A percentile compares a stretch with the other conserved stretches of the same genome.
Conservation (phyloP, 2,329 filamentous ascomycete species). For the Ophiocordyceps australis region DNA sequence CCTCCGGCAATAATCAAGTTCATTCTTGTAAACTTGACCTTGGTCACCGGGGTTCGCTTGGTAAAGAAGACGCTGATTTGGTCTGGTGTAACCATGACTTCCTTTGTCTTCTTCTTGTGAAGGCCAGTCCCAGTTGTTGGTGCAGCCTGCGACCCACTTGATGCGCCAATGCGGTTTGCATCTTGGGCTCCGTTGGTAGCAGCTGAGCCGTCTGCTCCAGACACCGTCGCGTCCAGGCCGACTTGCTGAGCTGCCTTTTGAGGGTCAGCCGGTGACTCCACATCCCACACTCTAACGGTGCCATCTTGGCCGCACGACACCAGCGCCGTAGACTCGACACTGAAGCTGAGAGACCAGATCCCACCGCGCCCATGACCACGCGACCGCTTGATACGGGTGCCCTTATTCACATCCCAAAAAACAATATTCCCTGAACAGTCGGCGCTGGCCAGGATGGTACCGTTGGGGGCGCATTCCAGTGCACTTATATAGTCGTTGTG, state of each 20-base stretch:
- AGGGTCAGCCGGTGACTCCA: slow-evolving; percentile 51
- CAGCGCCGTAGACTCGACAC: slow-evolving; percentile 77
- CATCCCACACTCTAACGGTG: slow-evolving; percentile 89
- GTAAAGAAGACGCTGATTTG: slow-evolving; percentile 91
- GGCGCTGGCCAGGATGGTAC: slow-evolving; percentile 78
- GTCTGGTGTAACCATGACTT: slow-evolving; percentile 77
- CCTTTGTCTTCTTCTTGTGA: slow-evolving; percentile 67
- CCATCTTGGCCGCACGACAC: slow-evolving; percentile 83
- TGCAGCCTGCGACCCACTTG: slow-evolving; percentile 9
- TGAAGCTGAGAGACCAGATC: slow-evolving; percentile 87
- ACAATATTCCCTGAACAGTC: slow-evolving; percentile 81
- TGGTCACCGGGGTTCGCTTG: slow-evolving; percentile 89
- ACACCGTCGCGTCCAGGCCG: slow-evolving; percentile 21
- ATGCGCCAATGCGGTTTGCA: slow-evolving; percentile 5
- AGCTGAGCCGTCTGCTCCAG: slow-evolving; percentile 19
- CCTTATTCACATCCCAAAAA: slow-evolving; percentile 85
- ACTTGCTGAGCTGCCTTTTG: slow-evolving; percentile 33
- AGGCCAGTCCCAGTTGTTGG: slow-evolving; percentile 9
- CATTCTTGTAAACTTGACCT: slow-evolving; percentile 87
- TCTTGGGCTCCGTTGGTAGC: slow-evolving; percentile 6
- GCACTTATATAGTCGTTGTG: slow-evolving; percentile 78
- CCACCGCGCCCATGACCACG: slow-evolving; percentile 86
- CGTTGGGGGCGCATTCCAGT: slow-evolving; percentile 71
- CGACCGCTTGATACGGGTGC: slow-evolving; percentile 75
- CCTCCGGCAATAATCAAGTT: slow-evolving; percentile 82